phyloP scores from a whole-genome alignment of 208 protist genomes.

The Leishmania tropica region DNA sequence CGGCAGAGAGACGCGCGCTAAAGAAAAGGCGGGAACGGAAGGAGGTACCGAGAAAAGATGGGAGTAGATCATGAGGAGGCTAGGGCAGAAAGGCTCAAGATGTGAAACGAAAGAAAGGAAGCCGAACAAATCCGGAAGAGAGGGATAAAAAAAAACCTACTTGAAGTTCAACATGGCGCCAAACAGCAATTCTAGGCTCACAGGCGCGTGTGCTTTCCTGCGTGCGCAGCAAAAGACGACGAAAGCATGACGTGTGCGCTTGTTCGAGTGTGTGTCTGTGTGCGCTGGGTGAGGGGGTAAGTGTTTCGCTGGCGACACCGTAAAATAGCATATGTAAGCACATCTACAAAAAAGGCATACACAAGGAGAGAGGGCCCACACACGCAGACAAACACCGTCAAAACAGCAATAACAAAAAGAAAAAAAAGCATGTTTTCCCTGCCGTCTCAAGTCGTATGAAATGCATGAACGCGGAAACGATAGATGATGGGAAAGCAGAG shows the following conservation, averaged over 20 bases:
- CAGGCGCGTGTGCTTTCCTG: not conserved
- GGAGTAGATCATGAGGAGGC: not conserved
- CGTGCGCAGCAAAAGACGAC: no score
- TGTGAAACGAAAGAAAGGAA: not conserved
- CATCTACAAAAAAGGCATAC: not conserved
- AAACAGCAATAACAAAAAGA: not conserved
- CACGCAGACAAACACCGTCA: no score
- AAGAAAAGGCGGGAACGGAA: slow-evolving; percentile 12
- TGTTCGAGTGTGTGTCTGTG: no score
- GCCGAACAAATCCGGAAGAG: not conserved
- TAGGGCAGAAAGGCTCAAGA: not conserved
- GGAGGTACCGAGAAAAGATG: slow-evolving; percentile 13
- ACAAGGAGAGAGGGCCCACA: not conserved
- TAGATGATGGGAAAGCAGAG: not conserved
- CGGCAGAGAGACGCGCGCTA: not conserved
- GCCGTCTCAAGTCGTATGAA: not conserved
- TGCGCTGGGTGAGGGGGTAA: not conserved
- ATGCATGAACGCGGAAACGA: not conserved
- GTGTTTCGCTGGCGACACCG: not conserved
- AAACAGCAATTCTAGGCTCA: not conserved
- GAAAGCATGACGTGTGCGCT: not conserved
- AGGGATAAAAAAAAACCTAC: not conserved
- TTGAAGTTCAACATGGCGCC: not conserved
- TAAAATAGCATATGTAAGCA: not conserved
- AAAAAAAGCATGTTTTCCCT: not conserved